Evolutionary conservation across 202 grass and related monocot genomes (phyloP).

Genomic region (Zoysia matrella): DNA sequence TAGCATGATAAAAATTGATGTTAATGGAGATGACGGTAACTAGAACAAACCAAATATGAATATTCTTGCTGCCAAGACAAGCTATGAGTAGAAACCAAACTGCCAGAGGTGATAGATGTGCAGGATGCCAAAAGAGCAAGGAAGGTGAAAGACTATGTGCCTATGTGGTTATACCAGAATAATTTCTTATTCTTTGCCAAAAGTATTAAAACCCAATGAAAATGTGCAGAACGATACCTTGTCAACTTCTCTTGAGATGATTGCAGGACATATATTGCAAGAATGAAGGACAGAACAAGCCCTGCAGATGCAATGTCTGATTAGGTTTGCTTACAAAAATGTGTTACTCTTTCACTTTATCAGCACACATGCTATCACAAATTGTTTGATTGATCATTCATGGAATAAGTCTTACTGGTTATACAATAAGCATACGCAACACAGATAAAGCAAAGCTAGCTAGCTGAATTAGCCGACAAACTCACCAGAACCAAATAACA

Average conservation of each 20-base stretch:
- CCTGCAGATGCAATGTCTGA: conserved; percentile 55
- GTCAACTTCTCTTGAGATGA: conserved; percentile 66
- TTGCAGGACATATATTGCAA: conserved; percentile 65
- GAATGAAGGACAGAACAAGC: conserved; percentile 72
- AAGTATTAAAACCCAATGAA: background rate
- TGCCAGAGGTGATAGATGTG: background rate
- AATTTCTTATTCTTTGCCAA: background rate
- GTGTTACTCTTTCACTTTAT: background rate
- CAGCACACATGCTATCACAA: conserved; percentile 6
- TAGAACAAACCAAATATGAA: conserved; percentile 27
- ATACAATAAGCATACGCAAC: conserved; percentile 14
- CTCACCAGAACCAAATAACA: conserved; percentile 93
- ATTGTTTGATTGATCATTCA: conserved; percentile 1
- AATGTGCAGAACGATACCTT: conserved; percentile 40
- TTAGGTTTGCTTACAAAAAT: background rate
- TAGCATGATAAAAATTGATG: background rate
- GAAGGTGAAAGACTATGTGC: background rate
- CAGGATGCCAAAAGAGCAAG: background rate
- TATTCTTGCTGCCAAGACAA: background rate
- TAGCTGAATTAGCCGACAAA: conserved; percentile 23
- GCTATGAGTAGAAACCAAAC: background rate
- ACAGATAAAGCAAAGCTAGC: background rate
- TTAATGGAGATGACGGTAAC: conserved; percentile 2
- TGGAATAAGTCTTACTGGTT: conserved; percentile 15
- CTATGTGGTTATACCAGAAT: conserved; percentile 6